Evolutionary conservation across 2,329 filamentous ascomycete species (phyloP), one percentile per base, ranked within the genome.

Genomic region (Pestalotiopsis sp.): DNA sequence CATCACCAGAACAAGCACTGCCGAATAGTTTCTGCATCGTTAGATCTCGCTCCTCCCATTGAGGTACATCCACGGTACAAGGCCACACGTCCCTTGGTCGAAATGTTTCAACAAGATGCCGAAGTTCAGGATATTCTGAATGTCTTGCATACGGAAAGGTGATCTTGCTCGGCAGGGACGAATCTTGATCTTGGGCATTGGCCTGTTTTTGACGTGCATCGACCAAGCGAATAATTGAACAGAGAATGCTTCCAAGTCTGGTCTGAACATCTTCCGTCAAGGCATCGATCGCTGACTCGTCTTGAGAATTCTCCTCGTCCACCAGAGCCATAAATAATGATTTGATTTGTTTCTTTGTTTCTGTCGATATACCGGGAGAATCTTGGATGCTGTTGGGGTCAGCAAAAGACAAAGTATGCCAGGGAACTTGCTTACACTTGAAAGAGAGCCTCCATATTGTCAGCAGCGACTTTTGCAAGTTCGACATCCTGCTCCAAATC

Each of bases 121-220:
- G 92, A 2, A 97, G 86, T 77, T 98, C 95, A 0, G 84, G 82
- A 70, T 96, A 95, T 0, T 93, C 97, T 0, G 95, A 97, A 78
- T 98, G 95, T 1, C 95, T 88, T 0, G 95, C 95, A 76, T 95
- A 98, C 0, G 95, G 93, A 72, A 97, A 98, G 0, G 77, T 81
- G 3, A 91, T 87, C 0, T 75, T 75, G 13, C 73, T 80, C 0
- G 85, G 80, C 2, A 87, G 75, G 0, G 45, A 11, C 1, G 68
- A 20, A 71, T 69, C 5, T 70, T 68, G 11, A n/a, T 64, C 56
- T 67, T 69, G 17, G 17, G 4, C 7, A 39, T 25, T 49, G 17
- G 69, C 70, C 23, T 61, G 63, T 7, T 38, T 14, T 31, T 25
- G 36, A 2, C 2, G 36, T 39, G 27, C 36, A 5, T 20, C 58